Base-by-base conservation (phyloP, 768 basidiomycete genomes). In the Lenzites betulinus region DNA sequence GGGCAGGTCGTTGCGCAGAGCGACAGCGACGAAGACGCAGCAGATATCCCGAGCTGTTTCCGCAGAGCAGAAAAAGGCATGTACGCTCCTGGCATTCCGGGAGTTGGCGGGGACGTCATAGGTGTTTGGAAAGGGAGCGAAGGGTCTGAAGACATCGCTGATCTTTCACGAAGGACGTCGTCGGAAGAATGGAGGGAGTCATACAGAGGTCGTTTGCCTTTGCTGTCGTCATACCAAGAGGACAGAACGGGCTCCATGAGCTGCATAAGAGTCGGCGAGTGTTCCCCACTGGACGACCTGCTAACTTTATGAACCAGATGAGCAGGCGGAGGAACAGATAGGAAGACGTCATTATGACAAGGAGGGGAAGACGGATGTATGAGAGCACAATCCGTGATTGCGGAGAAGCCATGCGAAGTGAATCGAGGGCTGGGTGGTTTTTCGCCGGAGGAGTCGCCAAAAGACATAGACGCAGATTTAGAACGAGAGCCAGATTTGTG, bases 211-310 rank as follows among this genome's bases (percentile, higher is more conserved):
- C 30, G 28, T 18, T 51, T 25, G 26, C 12, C 33, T 18, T 20
- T n/a, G 18, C 35, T 35, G 15, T 65, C 63, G 22, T 62, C 59
- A 23, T 56, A 54, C 64, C 64, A 66, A 6, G 68, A 65, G 13
- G 64, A 56, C 12, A 69, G n/a, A 9, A 66, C 65, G 26, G 67
- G 67, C 33, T 63, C 63, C 65, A 68, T 67, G 23, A 69, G 54
- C 42, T 69, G 68, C 62, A 66, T 65, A 15, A 69, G 39, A 23
- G 64, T 65, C 6, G 68, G 66, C 6, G 66, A 67, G 1, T 22
- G 25, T 1, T 48, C 42, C 22, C 51, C 26, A 3, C 15, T 16
- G 16, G 59, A 55, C 8, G 26, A 1, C n/a, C 41, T 47, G 6
- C 46, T 15, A 20, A 39, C 16, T 4, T 28, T 13, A 3, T 38